Base-by-base conservation (phyloP, 352 stramenopile genomes). In the Phytophthora hybrid region DNA sequence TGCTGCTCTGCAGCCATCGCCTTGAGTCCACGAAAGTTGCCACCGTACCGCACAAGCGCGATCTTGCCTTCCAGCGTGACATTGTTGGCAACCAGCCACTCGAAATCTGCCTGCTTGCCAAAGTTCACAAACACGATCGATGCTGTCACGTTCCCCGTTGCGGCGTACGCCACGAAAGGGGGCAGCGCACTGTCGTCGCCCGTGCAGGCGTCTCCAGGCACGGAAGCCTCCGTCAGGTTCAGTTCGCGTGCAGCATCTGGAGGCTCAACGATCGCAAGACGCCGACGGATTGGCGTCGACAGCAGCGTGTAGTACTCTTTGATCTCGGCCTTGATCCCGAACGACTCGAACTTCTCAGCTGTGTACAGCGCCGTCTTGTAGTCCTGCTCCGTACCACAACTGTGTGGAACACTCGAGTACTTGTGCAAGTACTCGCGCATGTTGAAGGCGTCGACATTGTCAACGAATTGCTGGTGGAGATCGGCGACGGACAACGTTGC, bases 111-210 rank as follows among this genome's bases (percentile, higher is more conserved):
- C 9, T 80, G 91, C n/a, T 77, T 77, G 2, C 89, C 92, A 56
- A 94, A 94, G 77, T 97, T 97, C 46, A 82, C 91, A 71, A 94
- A 98, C 44, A 98, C 88, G 11, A 95, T 63, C 3, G 83, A 72
- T 9, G 69, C 75, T 13, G 76, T 87, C 29, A 94, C 80, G 58
- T 92, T 83, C 13, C 91, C 90, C 10, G 84, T 84, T 0, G 87
- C 79, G 14, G 85, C 77, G 71, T 97, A 98, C 14, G 87, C 92
- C 46, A 96, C 71, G 71, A 94, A 98, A 21, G 89, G 83, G 73
- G 80, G 92, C 75, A 83, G 79, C 66, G 76, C 89, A 61, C 77
- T 78, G 67, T 73, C 65, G 61, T 64, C 78, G 69, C 52, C 89
- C 41, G 70, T 83, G 47, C 94, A 85, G 16, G 85, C 58, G 49